Base-by-base conservation (phyloP, 1,284 basidiomycete species). In the Papiliotrema nemorosa region DNA sequence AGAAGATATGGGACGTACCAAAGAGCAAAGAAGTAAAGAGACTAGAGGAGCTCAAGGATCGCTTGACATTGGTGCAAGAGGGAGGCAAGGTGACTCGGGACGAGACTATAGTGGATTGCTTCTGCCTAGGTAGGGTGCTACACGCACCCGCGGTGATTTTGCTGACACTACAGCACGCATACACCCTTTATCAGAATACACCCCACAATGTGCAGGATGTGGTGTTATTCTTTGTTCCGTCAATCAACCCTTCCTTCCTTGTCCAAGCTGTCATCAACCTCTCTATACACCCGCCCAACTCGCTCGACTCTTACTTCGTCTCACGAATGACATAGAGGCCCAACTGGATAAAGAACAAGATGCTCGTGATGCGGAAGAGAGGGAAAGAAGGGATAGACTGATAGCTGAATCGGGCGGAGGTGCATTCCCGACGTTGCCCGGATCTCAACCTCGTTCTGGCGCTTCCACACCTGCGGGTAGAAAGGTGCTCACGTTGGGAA, bases 41-140 rank as follows among this genome's bases (percentile, higher is more conserved):
- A 41, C 49, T 72, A n/a, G 72, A 75, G 44, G 57, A 55, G 22
- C 53, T 71, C 20, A 57, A 64, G 2, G 55, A 53, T 1, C 52
- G 58, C 20, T 49, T 75, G 50, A 54, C 54, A 37, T 52, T 27
- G 13, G 49, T 73, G 27, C 63, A 65, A 50, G 60, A 56, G 3
- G 64, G 61, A 22, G 66, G 60, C 5, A 67, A 69, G 49, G 53
- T 55, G 5, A 25, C 42, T 22, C 35, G 47, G 35, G 49, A 62
- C 3, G 47, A 49, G 13, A 59, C 58, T 18, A 42, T 47, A 20
- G 39, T 49, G 22, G 57, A 62, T 3, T 77, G 76, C 53, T 77
- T 76, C 58, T 77, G 76, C 52, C 72, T 73, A 53, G 74, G 76
- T 77, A 44, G 53, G 71, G 22, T 5, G 26, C 14, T 13, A 40